Conservation (phyloP, 1,139 yeast genomes). For the Protomyces inundatus region DNA sequence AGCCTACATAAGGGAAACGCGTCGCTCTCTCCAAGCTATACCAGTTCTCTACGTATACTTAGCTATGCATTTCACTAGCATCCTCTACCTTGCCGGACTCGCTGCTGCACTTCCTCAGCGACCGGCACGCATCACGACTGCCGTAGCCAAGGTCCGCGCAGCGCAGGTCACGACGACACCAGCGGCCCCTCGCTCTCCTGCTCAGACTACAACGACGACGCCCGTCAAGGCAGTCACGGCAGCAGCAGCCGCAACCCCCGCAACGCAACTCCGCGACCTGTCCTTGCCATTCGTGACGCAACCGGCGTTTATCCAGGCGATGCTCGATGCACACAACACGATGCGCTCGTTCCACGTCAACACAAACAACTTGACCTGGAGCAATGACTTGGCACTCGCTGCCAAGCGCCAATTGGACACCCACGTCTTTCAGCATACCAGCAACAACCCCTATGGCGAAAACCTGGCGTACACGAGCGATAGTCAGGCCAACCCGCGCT, state of each 20-base stretch:
- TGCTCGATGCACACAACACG: slow-evolving; percentile 52
- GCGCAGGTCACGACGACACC: neutral
- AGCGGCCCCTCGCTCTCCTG: neutral
- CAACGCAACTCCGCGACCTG: slow-evolving; percentile 31
- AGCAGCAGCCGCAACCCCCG: slow-evolving; percentile 17
- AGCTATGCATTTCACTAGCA: neutral
- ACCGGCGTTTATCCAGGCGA: slow-evolving; percentile 36
- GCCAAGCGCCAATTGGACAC: slow-evolving; percentile 58
- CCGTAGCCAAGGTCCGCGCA: neutral
- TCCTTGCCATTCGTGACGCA: slow-evolving; percentile 29
- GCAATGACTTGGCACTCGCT: slow-evolving; percentile 50
- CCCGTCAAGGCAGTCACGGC: neutral
- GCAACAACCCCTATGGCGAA: slow-evolving; percentile 68
- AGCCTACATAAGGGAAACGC: no score
- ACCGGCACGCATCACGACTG: neutral
- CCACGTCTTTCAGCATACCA: slow-evolving; percentile 66
- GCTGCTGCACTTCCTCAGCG: neutral
- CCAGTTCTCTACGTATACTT: no score
- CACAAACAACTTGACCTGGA: slow-evolving; percentile 56
- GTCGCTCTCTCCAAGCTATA: no score
- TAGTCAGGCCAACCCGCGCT: slow-evolving; percentile 38
- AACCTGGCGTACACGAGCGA: slow-evolving; percentile 58
- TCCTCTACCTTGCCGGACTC: neutral
- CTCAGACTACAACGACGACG: neutral
- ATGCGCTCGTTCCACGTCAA: slow-evolving; percentile 55